Percentiles rank a stretch among this genome's conserved stretches.
Conservation (phyloP, 2,329 filamentous ascomycete genomes). For the Phialophora verrucosa region DNA sequence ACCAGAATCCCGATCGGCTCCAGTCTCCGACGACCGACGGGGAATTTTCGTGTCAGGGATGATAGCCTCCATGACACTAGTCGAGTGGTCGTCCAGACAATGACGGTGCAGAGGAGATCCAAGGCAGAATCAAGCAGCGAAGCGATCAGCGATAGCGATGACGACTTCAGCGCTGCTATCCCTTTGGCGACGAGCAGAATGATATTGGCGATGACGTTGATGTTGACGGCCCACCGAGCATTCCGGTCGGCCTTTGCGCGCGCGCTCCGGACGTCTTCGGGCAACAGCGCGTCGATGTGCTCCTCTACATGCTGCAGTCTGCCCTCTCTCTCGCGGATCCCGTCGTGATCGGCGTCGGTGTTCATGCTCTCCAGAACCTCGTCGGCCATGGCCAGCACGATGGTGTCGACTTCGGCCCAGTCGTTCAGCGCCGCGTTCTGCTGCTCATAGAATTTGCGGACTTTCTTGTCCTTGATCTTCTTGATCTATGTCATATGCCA, state of each 20-base stretch:
- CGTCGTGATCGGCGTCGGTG: constrained; percentile 63
- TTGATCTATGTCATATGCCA: constrained; percentile 44
- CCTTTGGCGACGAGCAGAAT: constrained; percentile 63
- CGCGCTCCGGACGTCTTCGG: constrained; percentile 59
- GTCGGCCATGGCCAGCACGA: constrained; percentile 62
- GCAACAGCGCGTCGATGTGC: constrained; percentile 61
- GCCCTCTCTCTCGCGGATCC: constrained; percentile 59
- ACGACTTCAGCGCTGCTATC: constrained; percentile 60
- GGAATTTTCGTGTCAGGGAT: constrained; percentile 60
- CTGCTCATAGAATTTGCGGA: constrained; percentile 60
- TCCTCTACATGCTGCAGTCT: constrained; percentile 57
- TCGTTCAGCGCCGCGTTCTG: constrained; percentile 63
- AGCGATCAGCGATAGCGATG: constrained; percentile 66
- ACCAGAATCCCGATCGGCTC: constrained; percentile 68
- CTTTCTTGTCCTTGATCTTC: constrained; percentile 58
- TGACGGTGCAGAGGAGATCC: constrained; percentile 65
- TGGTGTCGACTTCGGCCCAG: constrained; percentile 64
- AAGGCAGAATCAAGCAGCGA: constrained; percentile 67
- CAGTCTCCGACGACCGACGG: constrained; percentile 62
- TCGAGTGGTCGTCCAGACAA: constrained; percentile 65
- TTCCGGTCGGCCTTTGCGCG: constrained; percentile 55
- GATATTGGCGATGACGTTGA: constrained; percentile 67
- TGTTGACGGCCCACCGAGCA: constrained; percentile 64
- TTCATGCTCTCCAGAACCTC: constrained; percentile 67
- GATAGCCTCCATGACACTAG: constrained; percentile 63